A percentile compares a stretch with the other conserved stretches of the same genome.
phyloP scores from a whole-genome alignment of 2,329 filamentous ascomycete genomes.

The Pseudogymnoascus sp. region DNA sequence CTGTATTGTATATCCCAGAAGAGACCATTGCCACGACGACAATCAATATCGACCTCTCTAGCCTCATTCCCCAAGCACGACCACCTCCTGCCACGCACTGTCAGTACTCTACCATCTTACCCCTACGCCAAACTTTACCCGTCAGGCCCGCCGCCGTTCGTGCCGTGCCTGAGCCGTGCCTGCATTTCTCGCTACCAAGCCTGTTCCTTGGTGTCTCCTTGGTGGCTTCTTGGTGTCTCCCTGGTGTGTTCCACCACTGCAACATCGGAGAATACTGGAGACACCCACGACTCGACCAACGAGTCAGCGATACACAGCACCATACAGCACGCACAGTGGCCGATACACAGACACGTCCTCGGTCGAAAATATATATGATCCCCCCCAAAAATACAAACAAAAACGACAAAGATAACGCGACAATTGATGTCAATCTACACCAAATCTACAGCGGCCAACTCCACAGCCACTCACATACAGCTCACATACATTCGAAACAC shows the following conservation, averaged over 20 bases:
- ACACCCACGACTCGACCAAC: not conserved
- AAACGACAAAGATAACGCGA: not conserved
- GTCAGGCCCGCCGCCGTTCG: not conserved
- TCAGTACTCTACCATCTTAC: not conserved
- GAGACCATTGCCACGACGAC: not conserved
- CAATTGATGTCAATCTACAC: not conserved
- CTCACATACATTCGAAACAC: not conserved
- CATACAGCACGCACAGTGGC: not conserved
- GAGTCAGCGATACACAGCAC: not conserved
- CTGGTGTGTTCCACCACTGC: slow-evolving; percentile 3
- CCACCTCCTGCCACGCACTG: not conserved
- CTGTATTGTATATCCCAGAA: not conserved
- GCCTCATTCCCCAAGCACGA: not conserved
- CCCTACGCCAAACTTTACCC: not conserved
- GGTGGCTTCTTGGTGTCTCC: not conserved
- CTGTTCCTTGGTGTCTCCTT: not conserved
- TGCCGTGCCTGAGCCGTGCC: slow-evolving; percentile 6
- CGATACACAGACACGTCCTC: not conserved
- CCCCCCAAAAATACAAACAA: not conserved
- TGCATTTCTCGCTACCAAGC: not conserved
- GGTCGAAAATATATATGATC: not conserved
- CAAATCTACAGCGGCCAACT: not conserved
- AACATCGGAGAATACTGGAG: not conserved
- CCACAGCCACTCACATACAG: not conserved
- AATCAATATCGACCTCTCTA: not conserved